These are phyloP conservation scores for Chaetomium globosum DNA, from an alignment of 2,329 filamentous ascomycete species.

Conservation along the genomic window DNA sequence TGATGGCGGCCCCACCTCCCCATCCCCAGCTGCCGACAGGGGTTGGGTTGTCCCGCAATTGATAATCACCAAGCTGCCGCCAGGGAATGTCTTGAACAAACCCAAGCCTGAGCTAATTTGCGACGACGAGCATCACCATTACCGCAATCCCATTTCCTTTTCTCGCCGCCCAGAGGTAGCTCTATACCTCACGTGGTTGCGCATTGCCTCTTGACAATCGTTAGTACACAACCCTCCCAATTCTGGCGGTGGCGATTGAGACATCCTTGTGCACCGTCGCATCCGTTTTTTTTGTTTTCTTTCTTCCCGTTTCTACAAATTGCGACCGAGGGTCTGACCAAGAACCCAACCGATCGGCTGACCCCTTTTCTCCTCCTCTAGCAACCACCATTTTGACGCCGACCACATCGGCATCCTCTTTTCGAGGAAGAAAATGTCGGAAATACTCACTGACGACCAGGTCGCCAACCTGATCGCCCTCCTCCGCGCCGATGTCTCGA, in stretches of 20 bases:
- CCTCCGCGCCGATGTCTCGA: constrained; percentile 56
- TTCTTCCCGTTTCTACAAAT: constrained; percentile 29
- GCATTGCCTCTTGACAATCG: neutral
- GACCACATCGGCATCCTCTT: constrained; percentile 20
- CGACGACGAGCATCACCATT: constrained; percentile 22
- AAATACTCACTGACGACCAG: constrained; percentile 45
- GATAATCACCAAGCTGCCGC: constrained; percentile 17
- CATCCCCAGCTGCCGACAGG: neutral
- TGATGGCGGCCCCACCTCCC: constrained; percentile 10
- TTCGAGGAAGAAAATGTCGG: constrained; percentile 40
- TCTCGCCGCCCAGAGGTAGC: neutral
- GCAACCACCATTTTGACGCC: constrained; percentile 18
- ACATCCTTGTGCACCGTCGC: constrained; percentile 2
- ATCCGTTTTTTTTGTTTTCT: constrained; percentile 30
- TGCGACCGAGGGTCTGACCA: constrained; percentile 6
- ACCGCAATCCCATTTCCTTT: constrained; percentile 1
- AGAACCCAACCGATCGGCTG: constrained; percentile 4
- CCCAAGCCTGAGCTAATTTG: constrained; percentile 18
- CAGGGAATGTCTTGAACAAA: constrained; percentile 7
- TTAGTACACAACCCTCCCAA: constrained; percentile 5
- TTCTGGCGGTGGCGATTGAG: constrained; percentile 3
- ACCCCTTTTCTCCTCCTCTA: neutral
- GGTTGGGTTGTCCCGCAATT: constrained; percentile 18
- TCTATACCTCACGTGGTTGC: neutral
- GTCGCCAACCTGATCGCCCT: constrained; percentile 47